Evolutionary conservation across 1,284 basidiomycete genomes (phyloP).

Genomic region (Microbotryum lychnidis-dioicae): DNA sequence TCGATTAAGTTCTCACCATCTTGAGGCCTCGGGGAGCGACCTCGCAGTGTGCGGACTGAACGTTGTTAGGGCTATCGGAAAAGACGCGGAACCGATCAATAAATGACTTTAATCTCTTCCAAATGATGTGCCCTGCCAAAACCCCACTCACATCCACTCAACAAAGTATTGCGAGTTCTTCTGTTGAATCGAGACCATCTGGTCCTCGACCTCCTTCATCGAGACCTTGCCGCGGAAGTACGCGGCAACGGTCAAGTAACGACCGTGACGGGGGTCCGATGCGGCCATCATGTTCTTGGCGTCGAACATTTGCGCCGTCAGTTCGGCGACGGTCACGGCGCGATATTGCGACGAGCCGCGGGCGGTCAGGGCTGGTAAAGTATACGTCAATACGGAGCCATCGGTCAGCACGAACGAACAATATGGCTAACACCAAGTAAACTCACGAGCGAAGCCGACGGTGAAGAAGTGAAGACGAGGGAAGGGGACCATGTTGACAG

Average conservation of each 20-base stretch:
- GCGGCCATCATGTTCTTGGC: slow-evolving; percentile 83
- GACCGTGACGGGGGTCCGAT: slow-evolving; percentile 84
- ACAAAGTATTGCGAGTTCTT: slow-evolving; percentile 38
- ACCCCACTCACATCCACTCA: slow-evolving; percentile 33
- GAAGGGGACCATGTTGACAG: slow-evolving; percentile 76
- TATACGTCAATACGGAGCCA: background rate
- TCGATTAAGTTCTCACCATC: slow-evolving; percentile 36
- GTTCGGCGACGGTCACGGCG: slow-evolving; percentile 39
- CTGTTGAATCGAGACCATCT: slow-evolving; percentile 32
- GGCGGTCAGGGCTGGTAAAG: slow-evolving; percentile 34
- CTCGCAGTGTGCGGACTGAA: slow-evolving; percentile 39
- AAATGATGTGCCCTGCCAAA: slow-evolving; percentile 5
- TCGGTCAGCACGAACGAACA: no score
- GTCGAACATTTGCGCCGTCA: slow-evolving; percentile 42
- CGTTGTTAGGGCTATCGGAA: slow-evolving; percentile 28
- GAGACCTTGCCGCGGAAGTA: slow-evolving; percentile 38
- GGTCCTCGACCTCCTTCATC: slow-evolving; percentile 37
- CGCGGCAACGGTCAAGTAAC: slow-evolving; percentile 44
- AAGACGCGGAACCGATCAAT: background rate
- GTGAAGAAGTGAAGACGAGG: slow-evolving; percentile 71
- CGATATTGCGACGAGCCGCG: slow-evolving; percentile 39
- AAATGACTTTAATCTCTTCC: background rate
- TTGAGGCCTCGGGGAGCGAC: slow-evolving; percentile 33
- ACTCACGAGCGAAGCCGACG: background rate
- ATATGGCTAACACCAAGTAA: background rate